Evolutionary conservation across 805 yeast genomes (phyloP), one percentile per base, ranked within the genome.

Genomic region (Yarrowia sp.): DNA sequence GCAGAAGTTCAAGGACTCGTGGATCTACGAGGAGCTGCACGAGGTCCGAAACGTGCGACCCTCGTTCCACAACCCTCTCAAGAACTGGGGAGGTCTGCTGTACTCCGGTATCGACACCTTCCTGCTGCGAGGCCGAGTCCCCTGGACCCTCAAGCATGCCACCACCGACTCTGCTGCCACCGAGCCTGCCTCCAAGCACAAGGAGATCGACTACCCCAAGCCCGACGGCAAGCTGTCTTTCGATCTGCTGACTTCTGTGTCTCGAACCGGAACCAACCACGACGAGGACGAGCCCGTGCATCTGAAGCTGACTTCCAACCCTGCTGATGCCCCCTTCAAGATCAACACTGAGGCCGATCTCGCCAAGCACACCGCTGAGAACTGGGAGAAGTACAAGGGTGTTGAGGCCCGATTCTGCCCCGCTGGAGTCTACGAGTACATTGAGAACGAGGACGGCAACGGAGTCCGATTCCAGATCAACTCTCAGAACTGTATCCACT

Each of bases 401-500:
- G 81, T 95, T 21, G 99, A 95, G 76, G 87, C 85, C 72, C 80
- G 96, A 67, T 95, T 95, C 80, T 95, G 99, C 73, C 99, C 99
- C 3, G 99, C 99, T 22, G 99, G 99, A 24, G 99, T 95, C 12
- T 95, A 95, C 76, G 99, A 95, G 77, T 95, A 90, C 72, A 74
- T 85, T n/a, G 86, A 87, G 67, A 95, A 89, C 73, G 88, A 83
- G 62, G 71, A 72, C 9, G 78, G 81, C 33, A 74, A 75, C 19
- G 95, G 95, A 5, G 95, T 91, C 17, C 83, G 85, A 72, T 93
- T 95, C 78, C 95, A 90, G 75, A 93, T 95, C 77, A 95, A 95
- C 78, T 85, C 96, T 21, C 99, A 95, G 78, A 95, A 95, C 77
- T 95, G 99, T 80, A 92, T 95, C 69, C 99, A 95, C 76, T 95